These are phyloP conservation scores for Umbelopsis sp. DNA, from an alignment of 192 early-diverging fungal genomes.

Conservation along the genomic window DNA sequence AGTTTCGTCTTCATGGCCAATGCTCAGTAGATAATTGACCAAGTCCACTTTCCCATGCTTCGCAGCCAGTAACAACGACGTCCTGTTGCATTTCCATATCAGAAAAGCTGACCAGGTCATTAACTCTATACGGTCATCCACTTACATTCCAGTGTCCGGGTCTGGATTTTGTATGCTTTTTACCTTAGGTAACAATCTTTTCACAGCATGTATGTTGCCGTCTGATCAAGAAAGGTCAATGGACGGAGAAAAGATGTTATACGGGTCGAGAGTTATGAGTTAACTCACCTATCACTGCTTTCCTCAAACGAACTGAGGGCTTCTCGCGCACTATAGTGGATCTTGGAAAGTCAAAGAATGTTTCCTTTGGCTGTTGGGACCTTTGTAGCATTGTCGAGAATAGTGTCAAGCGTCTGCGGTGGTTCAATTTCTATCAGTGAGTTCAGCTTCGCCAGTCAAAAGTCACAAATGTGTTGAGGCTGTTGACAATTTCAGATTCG, in stretches of 20 bases:
- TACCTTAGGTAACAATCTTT: conserved; percentile 33
- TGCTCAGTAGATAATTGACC: conserved; percentile 31
- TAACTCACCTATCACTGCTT: conserved; percentile 33
- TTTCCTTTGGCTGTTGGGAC: background rate
- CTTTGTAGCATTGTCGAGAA: background rate
- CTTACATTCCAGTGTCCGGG: conserved; percentile 40
- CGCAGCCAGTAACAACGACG: conserved; percentile 38
- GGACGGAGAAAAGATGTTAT: background rate
- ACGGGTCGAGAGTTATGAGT: background rate
- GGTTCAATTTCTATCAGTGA: background rate
- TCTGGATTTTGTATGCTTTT: conserved; percentile 40
- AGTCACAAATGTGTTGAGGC: background rate
- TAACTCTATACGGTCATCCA: conserved; percentile 13
- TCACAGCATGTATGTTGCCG: conserved; percentile 40
- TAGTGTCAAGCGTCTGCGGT: background rate
- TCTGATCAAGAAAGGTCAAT: conserved; percentile 14
- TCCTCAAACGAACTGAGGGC: conserved; percentile 33
- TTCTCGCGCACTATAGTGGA: conserved; percentile 32
- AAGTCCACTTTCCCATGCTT: conserved; percentile 35
- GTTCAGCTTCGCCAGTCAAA: background rate
- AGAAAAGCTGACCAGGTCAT: conserved; percentile 27
- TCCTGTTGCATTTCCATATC: conserved; percentile 31
- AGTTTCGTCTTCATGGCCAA: conserved; percentile 39
- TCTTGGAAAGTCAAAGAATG: conserved; percentile 35
- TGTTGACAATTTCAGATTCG: background rate